Conservation (phyloP, 2,329 filamentous ascomycete species). For the Fusarium mangiferae region DNA sequence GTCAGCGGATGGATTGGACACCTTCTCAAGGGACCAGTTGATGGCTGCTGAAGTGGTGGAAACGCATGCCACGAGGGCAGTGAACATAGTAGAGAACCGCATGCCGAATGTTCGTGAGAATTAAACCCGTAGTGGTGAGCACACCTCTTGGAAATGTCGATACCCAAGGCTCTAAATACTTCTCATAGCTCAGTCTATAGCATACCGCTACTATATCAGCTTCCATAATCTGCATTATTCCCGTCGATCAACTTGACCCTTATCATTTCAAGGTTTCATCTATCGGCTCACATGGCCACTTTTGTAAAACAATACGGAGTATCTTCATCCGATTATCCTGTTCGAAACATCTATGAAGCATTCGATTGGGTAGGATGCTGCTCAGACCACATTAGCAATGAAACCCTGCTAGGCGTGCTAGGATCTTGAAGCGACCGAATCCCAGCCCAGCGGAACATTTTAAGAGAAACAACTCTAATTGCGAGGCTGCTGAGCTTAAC, state of each 20-base stretch:
- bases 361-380: constrained; percentile 4
- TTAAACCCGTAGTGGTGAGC: not conserved
- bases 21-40: constrained; percentile 52
- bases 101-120: constrained; percentile 34
- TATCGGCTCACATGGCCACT: constrained; percentile 1
- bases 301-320: constrained; percentile 17
- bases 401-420: not conserved
- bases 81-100: constrained; percentile 47
- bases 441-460: not conserved
- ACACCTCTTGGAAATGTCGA: not conserved
- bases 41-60: constrained; percentile 51
- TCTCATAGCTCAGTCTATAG: not conserved
- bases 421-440: constrained; percentile 8
- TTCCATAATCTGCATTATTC: constrained; percentile 10
- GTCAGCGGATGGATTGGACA: constrained; percentile 54
- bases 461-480: not conserved
- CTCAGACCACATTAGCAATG: not conserved
- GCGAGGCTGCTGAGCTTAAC: not conserved
- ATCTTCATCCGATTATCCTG: constrained; percentile 1
- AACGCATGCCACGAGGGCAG: constrained; percentile 44
- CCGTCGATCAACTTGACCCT: not conserved
- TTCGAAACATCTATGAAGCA: not conserved
- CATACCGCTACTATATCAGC: not conserved
- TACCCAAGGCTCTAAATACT: not conserved
- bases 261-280: constrained; percentile 18